A percentile compares a stretch with the other conserved stretches of the same genome.
phyloP scores from a whole-genome alignment of 1,284 basidiomycete genomes.

The Puccinia coronata region DNA sequence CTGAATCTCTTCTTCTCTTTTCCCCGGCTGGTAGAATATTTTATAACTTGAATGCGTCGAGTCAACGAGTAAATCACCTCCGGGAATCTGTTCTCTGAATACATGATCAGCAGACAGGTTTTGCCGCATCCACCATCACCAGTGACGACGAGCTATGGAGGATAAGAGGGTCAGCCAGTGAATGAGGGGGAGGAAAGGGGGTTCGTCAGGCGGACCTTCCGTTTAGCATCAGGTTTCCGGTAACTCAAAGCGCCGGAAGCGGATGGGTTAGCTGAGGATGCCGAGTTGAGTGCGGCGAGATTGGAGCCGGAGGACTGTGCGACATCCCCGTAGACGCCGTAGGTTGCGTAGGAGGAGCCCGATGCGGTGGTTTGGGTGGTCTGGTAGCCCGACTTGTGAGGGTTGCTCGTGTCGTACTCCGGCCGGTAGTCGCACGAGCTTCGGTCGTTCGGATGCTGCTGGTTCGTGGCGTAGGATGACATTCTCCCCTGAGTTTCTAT shows the following conservation, averaged over 20 bases:
- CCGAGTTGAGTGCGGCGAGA: slow-evolving; percentile 12
- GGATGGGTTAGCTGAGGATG: neutral
- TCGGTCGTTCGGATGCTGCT: slow-evolving; percentile 14
- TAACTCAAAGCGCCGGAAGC: slow-evolving; percentile 8
- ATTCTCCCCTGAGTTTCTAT: neutral
- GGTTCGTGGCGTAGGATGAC: slow-evolving; percentile 11
- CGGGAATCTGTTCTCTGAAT: slow-evolving; percentile 95
- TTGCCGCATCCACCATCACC: slow-evolving; percentile 75
- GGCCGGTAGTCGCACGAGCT: slow-evolving; percentile 44
- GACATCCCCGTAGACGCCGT: slow-evolving; percentile 47
- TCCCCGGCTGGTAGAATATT: no score
- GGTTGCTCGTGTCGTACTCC: slow-evolving; percentile 26
- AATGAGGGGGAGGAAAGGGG: neutral
- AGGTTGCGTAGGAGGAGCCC: slow-evolving; percentile 48
- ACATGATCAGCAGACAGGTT: slow-evolving; percentile 85
- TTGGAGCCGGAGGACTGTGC: slow-evolving; percentile 45
- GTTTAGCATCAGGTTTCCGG: slow-evolving; percentile 49
- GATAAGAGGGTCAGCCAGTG: neutral
- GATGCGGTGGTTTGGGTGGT: slow-evolving; percentile 50
- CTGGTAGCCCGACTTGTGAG: slow-evolving; percentile 44
- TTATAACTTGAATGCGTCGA: no score
- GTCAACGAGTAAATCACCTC: no score
- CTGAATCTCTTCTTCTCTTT: no score
- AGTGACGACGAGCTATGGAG: slow-evolving; percentile 53
- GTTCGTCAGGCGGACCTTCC: slow-evolving; percentile 36